Evolutionary conservation across 2,329 filamentous ascomycete species (phyloP).

Genomic region (Rhytidhysteron rufulum): DNA sequence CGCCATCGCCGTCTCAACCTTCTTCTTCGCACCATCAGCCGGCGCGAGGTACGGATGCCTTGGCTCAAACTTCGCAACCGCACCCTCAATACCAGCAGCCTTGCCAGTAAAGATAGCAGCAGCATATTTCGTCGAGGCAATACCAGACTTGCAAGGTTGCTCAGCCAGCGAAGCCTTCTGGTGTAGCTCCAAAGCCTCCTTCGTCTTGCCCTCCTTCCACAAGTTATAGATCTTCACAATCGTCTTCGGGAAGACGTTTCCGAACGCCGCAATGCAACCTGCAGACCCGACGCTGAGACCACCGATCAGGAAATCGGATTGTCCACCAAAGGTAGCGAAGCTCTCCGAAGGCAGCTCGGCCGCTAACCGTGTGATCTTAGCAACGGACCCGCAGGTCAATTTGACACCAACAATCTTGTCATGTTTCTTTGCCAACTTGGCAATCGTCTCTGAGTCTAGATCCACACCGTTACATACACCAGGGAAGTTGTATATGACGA

Average conservation of each 20-base stretch:
- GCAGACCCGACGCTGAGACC: constrained; percentile 50
- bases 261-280: constrained; percentile 55
- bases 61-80: constrained; percentile 12
- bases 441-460: constrained; percentile 62
- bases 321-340: constrained; percentile 67
- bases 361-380: constrained; percentile 65
- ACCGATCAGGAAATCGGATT: constrained; percentile 64
- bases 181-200: constrained; percentile 59
- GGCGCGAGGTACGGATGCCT: constrained; percentile 15
- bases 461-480: constrained; percentile 63
- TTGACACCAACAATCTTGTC: constrained; percentile 65
- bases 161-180: constrained; percentile 60
- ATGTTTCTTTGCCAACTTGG: constrained; percentile 50
- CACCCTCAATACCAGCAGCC: constrained; percentile 43
- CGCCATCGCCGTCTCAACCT: constrained; percentile 12
- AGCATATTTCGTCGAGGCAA: constrained; percentile 63
- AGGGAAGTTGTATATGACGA: constrained; percentile 71
- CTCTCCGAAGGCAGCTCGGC: constrained; percentile 45
- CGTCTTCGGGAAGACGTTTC: constrained; percentile 52
- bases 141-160: constrained; percentile 60
- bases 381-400: constrained; percentile 66
- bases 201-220: constrained; percentile 51
- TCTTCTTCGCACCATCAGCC: constrained; percentile 8
- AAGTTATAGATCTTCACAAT: constrained; percentile 56
- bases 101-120: constrained; percentile 59